Conservation (phyloP, 768 basidiomycete species). For the Podaxis pistillaris region DNA sequence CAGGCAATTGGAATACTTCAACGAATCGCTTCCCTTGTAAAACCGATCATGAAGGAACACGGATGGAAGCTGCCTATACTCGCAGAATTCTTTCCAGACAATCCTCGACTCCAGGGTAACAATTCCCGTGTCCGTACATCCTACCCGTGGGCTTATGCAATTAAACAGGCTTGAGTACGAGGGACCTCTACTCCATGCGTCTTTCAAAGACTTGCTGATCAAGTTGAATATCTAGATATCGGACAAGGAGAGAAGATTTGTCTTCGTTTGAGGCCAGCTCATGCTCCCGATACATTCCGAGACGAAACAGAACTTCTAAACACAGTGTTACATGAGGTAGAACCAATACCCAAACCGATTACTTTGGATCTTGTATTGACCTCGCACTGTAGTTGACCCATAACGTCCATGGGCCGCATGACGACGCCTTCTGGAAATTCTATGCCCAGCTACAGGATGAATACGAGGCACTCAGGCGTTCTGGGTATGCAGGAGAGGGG, state of each 20-base stretch:
- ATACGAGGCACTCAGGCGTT: slow-evolving; percentile 72
- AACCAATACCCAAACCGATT: slow-evolving; percentile 3
- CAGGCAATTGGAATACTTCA: slow-evolving; percentile 45
- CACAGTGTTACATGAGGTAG: slow-evolving; percentile 90
- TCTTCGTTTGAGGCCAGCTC: slow-evolving; percentile 73
- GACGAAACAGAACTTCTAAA: slow-evolving; percentile 50
- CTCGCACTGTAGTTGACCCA: slow-evolving; percentile 66
- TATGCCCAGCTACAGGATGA: slow-evolving; percentile 76
- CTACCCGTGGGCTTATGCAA: background rate
- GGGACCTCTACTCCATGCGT: too few species aligned
- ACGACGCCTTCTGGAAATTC: slow-evolving; percentile 80
- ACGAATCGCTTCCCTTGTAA: slow-evolving; percentile 72
- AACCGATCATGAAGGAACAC: slow-evolving; percentile 91
- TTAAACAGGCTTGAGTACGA: too few species aligned
- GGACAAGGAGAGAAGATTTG: slow-evolving; percentile 83
- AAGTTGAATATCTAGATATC: slow-evolving; percentile 45
- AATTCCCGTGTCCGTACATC: background rate
- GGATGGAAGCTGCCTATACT: slow-evolving; percentile 76
- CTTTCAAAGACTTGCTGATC: too few species aligned
- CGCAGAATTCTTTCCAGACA: slow-evolving; percentile 86
- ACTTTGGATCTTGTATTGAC: background rate
- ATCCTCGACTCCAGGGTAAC: slow-evolving; percentile 67
- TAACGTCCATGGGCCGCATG: slow-evolving; percentile 83
- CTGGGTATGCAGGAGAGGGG: slow-evolving; percentile 89
- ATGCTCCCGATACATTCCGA: slow-evolving; percentile 66